Base-by-base conservation (phyloP, 2,329 filamentous ascomycete genomes). In the Phaeosphaeria sp. region DNA sequence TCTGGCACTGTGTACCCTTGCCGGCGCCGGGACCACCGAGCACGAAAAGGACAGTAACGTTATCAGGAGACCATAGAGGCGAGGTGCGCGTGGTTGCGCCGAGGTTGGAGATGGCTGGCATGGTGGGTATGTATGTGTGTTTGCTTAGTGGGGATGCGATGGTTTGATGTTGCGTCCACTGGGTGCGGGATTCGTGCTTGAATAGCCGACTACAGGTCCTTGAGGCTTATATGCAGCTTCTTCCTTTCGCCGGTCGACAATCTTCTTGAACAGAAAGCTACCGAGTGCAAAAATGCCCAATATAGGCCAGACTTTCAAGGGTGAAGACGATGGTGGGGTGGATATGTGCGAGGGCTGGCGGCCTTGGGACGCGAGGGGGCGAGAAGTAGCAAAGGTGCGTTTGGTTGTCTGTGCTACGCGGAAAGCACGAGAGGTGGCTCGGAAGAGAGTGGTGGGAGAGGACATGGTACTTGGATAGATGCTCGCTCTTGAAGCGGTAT, bases 21-120 rank as follows among this genome's bases (percentile, higher is more conserved):
- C 95, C 95, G 63, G 93, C 92, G 64, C 95, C 95, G 15, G 95
- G 95, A 2, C 95, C 95, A 77, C 94, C 94, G 60, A 99, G 92
- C 62, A 98, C 92, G 82, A 97, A 98, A 78, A 99, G 82, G 58
- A 98, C 93, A n/a, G 92, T 95, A 30, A 96, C 91, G 58, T 93
- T 84, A 55, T 87, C 73, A 50, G 89, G 81, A 57, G 87, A 89
- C 85, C 96, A 97, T 72, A 87, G 87, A 4, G 93, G 90, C 53
- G 82, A 80, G 46, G 78, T 74, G 77, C 89, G 89, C 60, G 65
- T 69, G 5, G 65, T 57, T 22, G 70, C 72, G 67, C 72, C 77
- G 69, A 73, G 65, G 18, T 77, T 63, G 27, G 73, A 77, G 64
- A 80, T 77, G 7, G 74, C 77, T 18, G 77, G 74, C 71, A 79